Evolutionary conservation across 768 basidiomycete genomes (phyloP), one percentile per base, ranked within the genome.

Genomic region (Russula abietina): DNA sequence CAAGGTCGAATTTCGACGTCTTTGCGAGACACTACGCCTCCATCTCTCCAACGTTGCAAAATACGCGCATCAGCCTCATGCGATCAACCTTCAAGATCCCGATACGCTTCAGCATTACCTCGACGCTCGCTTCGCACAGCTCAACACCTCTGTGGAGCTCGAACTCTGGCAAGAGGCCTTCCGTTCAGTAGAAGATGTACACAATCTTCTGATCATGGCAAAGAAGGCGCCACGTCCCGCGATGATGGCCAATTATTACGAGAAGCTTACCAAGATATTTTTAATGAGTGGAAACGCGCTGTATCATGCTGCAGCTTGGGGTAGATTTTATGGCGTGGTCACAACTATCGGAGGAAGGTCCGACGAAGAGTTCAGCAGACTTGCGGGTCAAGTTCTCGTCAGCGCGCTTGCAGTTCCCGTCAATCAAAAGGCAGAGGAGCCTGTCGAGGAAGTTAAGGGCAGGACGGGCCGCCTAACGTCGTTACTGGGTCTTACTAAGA

Each of bases 221-320:
- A 96, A 96, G 74, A 96, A 94, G 75, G 85, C 91, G 0, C 92
- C 93, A 1, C 87, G 93, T 38, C 92, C 93, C 0, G 82, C 87
- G 14, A 96, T 98, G 93, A 98, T 98, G 95, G 93, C 93, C 62
- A 93, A 91, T 74, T 98, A 98, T 77, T 98, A 98, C 76, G 94
- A 98, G 74, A 98, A 98, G 76, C 84, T 98, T 67, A 91, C 95
- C 48, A 89, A 88, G 71, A 96, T 99, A 66, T 99, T 98, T 80
- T 81, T 95, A 70, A 96, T 94, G 80, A 92, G 89, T 64, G 91
- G 93, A 17, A 96, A 94, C 69, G 88, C 93, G 4, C 79, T 99
- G 16, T 98, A 93, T 77, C 96, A 98, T 72, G 95, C 96, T 54
- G 93, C 96, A 19, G 93, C 96, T 0, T 98, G 94, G 94, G 85